Evolutionary conservation across 495 filamentous ascomycete species (phyloP), one percentile per base, ranked within the genome.

Genomic region (Penicillium soppii): DNA sequence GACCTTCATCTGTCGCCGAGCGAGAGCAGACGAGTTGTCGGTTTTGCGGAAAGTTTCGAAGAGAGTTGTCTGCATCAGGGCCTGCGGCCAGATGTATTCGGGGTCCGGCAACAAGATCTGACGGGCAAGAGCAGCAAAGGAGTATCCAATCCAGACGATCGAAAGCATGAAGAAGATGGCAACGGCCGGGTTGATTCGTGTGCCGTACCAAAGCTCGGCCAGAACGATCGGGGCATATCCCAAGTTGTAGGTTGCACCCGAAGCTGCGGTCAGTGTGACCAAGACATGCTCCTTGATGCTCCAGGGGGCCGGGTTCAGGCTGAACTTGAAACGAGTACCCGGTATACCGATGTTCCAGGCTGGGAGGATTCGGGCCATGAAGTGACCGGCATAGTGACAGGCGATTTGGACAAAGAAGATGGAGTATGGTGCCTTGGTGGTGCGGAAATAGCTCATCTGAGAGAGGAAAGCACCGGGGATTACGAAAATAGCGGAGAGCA

Each of bases 401-500:
- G 76, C 78, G 13, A 81, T 80, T 50, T 80, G 77, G 25, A 82
- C 80, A 49, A 83, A 82, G 56, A 83, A 81, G 43, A 82, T 66
- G 1, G 79, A 80, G 54, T 82, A 83, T 2, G 74, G 77, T 1
- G 80, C 77, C 20, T 71, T 68, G 8, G 78, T 81, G 0, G 78
- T 82, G 35, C 79, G 69, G 48, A 76, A 83, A 33, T 69, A 62
- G 43, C 74, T 76, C 68, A 83, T 76, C 56, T 78, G 73, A 3
- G 73, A 77, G 7, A 82, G 54, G 50, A 81, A 76, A 3, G 79
- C 79, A 7, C 79, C 79, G 1, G 79, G 77, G 5, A 75, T 61
- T 22, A 81, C 71, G 48, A 81, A 83, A 20, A 82, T 57, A 49
- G 71, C 58, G 17, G 72, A 68, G 19, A 83, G 71, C 8, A 83